Evolutionary conservation across 139 green algal genomes (phyloP).

Genomic region (Tetratostichococcus sp.): DNA sequence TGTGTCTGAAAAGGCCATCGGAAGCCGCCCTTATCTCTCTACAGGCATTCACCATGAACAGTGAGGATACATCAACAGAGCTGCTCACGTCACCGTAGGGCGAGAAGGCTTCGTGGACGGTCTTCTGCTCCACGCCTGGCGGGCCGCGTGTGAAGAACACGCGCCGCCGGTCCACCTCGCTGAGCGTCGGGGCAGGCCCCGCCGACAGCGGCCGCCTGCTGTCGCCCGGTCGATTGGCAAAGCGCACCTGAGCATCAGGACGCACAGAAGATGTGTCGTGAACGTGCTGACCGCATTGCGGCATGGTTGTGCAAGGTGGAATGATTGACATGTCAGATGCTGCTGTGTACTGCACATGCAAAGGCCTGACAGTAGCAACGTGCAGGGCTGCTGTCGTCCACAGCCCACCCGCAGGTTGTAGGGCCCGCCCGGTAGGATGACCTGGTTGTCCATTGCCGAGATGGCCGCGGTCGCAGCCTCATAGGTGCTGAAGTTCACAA

Average conservation of each 20-base stretch:
- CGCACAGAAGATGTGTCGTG: no score
- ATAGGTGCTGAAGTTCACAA: background rate
- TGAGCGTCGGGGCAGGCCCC: background rate
- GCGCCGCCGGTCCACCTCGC: background rate
- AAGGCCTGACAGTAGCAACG: no score
- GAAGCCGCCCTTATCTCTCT: no score
- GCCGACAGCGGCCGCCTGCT: background rate
- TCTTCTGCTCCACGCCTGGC: background rate
- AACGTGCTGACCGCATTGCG: no score
- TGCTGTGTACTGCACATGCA: no score
- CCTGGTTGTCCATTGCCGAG: background rate
- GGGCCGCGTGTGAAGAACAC: constrained; percentile 16
- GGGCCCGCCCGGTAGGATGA: background rate
- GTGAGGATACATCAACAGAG: no score
- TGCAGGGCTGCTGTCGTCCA: no score
- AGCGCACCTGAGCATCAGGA: background rate
- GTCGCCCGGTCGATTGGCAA: background rate
- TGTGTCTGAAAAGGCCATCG: no score
- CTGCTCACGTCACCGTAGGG: constrained; percentile 13
- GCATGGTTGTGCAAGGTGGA: no score
- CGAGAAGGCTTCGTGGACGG: constrained; percentile 1
- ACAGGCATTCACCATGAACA: no score
- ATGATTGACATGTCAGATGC: no score
- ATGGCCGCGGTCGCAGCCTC: background rate
- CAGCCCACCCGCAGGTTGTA: background rate